Base-by-base conservation (phyloP, 768 basidiomycete genomes). In the Rhodosporidiobolus sp. region DNA sequence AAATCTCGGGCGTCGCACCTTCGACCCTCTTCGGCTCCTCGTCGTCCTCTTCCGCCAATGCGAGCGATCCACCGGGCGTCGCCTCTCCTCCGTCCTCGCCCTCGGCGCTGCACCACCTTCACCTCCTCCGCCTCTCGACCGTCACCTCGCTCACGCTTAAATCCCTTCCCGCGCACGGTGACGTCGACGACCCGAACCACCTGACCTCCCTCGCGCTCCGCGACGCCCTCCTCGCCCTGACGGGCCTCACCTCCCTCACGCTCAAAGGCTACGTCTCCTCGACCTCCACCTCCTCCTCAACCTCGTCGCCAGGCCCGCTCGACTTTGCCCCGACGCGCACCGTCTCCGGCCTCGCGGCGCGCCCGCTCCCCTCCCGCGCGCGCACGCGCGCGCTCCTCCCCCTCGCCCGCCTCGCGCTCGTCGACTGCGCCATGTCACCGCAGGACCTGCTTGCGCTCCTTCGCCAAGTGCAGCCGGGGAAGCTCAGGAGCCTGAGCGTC, bases 71-170 rank as follows among this genome's bases (percentile, higher is more conserved):
- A 7, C 38, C 38, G 38, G 38, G 38, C 8, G 8, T 43, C 14
- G 8, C 38, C 7, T 43, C 38, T 16, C 10, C 50, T 3, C 58
- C 58, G 24, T 12, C 24, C 12, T 26, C 65, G 10, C 46, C 28
- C 12, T 49, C 65, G 2, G 61, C 70, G 1, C 61, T 72, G 14
- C 65, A 72, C 38, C 70, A 63, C 43, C 65, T 72, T 0, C 70
- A 72, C 61, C 70, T 63, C 20, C 62, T 72, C 22, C 65, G 70
- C n/a, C 56, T 72, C 9, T 67, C 65, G 19, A 72, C 70, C 22
- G 49, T 72, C 43, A 52, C 65, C 19, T 32, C 17, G 26, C 48
- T 72, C 4, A 45, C 49, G 0, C 61, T 72, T 30, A 55, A 57
- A 30, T 43, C 53, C 14, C 53, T 28, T 24, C 26, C 58, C 38